Percentiles rank a stretch among this genome's conserved stretches.
Conservation (phyloP, 1,284 basidiomycete species). For the Stygiomarasmius scandens region DNA sequence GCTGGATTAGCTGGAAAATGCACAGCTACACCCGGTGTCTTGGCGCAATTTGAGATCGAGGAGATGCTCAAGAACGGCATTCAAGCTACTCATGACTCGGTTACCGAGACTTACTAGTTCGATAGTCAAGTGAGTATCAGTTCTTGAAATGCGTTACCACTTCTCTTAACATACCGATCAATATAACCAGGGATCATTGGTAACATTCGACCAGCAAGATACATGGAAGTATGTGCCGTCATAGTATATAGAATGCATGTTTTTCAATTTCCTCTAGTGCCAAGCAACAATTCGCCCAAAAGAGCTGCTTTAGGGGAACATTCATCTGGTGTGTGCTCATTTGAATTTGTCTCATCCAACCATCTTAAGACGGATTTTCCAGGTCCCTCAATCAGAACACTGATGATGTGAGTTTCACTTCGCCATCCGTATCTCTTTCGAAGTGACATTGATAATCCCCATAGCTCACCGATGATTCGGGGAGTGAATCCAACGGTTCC, state of each 20-base stretch:
- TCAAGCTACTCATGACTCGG: constrained; percentile 11
- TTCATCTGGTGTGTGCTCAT: constrained; percentile 22
- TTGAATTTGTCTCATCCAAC: background rate
- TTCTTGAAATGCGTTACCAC: background rate
- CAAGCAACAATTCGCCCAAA: constrained; percentile 18
- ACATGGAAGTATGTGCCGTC: constrained; percentile 1
- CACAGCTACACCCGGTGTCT: constrained; percentile 13
- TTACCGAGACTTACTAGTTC: constrained; percentile 21
- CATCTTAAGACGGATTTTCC: background rate
- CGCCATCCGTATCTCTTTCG: background rate
- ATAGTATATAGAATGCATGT: background rate
- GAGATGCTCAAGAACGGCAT: constrained; percentile 4
- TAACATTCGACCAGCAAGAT: constrained; percentile 21
- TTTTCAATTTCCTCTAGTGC: constrained; percentile 2
- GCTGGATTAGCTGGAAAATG: constrained; percentile 20
- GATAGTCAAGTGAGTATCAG: constrained; percentile 4
- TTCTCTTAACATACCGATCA: too few relatives aligned
- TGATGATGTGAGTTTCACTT: constrained; percentile 1
- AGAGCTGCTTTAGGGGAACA: constrained; percentile 22
- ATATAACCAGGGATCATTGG: constrained; percentile 1
- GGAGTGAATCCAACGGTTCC: background rate
- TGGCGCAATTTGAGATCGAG: constrained; percentile 22
- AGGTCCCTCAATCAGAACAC: constrained; percentile 5
- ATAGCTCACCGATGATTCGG: background rate
- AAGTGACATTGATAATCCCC: too few relatives aligned